Evolutionary conservation across 495 filamentous ascomycete species (phyloP), one percentile per base, ranked within the genome.

Genomic region (Penicillium parvum): DNA sequence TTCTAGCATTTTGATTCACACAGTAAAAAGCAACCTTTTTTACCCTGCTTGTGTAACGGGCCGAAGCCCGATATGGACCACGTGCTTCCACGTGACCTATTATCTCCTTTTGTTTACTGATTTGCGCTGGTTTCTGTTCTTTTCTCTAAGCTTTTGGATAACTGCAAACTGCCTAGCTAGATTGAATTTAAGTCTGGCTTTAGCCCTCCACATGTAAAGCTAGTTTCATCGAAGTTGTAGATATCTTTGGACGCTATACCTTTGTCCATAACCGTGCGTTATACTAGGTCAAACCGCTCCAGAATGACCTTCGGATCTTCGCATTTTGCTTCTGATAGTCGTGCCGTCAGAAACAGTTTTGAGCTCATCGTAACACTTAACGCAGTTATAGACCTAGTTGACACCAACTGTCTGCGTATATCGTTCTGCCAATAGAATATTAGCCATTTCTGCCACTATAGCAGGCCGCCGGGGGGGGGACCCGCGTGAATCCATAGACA

Each of bases 401-500:
- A 20, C 4, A 10, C 33, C 34, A 23, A 45, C 34, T 1, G 25
- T 45, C 5, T 18, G 15, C 1, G n/a, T 23, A 37, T 32, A 26
- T 32, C 29, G n/a, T 12, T 14, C 1, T n/a, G 37, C 45, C 1
- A 48, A 23, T 0, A 43, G 34, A 16, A 38, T 19, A 49, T 43
- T 42, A 8, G 38, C 39, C 14, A 38, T 38, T 19, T 43, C 26
- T 32, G 16, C 11, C 22, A 43, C 45, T 18, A 11, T 20, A 37
- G 32, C 10, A 0, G 18, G n/a, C n/a, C n/a, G 39, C 8, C 25
- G 33, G 40, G 39, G 33, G 2, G 39, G 37, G 19, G 38, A 37
- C 43, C 45, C 32, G 18, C 33, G 34, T 14, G 9, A 1, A 41
- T 49, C 45, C 14, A 38, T n/a, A 14, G 47, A 43, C 5, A 37